Evolutionary conservation across 2,329 filamentous ascomycete species (phyloP).

Genomic region (Pestalotiopsis sp.): DNA sequence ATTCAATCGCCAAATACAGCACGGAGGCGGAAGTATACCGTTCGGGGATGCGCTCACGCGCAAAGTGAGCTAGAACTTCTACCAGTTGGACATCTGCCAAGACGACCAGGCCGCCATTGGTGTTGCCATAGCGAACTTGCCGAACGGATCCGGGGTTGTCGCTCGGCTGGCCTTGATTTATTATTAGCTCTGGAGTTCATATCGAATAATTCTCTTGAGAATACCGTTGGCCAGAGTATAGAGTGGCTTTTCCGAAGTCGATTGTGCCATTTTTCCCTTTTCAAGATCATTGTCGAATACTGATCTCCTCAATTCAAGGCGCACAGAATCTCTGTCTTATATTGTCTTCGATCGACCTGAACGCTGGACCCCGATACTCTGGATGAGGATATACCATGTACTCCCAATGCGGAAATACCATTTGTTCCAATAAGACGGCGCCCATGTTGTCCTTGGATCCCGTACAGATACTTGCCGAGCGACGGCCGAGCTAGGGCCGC

Average conservation of each 20-base stretch:
- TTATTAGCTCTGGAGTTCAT: neutral
- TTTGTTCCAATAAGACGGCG: neutral
- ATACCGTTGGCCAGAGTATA: neutral
- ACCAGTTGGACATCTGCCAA: slow-evolving; percentile 59
- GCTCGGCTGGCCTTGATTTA: neutral
- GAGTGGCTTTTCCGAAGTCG: neutral
- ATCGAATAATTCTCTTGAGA: neutral
- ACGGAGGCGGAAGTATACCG: slow-evolving; percentile 17
- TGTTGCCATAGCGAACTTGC: slow-evolving; percentile 4
- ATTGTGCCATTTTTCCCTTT: neutral
- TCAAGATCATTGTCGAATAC: neutral
- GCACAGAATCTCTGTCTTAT: neutral
- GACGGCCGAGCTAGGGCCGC: neutral
- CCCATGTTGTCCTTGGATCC: neutral
- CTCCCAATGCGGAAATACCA: neutral
- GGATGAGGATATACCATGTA: neutral
- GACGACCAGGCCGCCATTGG: neutral
- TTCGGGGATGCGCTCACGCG: slow-evolving; percentile 28
- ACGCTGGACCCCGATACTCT: neutral
- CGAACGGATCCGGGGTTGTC: neutral
- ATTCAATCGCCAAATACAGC: too few species aligned
- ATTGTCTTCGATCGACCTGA: neutral
- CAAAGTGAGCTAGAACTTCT: slow-evolving; percentile 31
- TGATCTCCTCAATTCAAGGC: neutral
- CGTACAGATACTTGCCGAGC: neutral